Evolutionary conservation across 2,329 filamentous ascomycete species (phyloP), one percentile per base, ranked within the genome.

Genomic region (Phoma sp.): DNA sequence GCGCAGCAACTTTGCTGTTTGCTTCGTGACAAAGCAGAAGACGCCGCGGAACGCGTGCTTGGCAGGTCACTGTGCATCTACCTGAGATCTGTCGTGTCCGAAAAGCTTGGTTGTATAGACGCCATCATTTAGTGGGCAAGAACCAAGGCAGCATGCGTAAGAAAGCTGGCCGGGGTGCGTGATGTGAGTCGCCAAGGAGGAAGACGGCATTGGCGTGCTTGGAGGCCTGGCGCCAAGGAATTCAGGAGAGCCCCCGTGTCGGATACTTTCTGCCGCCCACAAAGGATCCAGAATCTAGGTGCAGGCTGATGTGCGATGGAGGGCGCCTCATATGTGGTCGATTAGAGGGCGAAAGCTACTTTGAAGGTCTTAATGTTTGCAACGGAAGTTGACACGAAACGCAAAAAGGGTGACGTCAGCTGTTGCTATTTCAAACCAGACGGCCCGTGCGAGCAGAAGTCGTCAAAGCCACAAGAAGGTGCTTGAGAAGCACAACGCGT

Each of bases 131-230:
- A 45, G 29, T 35, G 14, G 22, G 37, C 11, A 7, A 40, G 39
- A 4, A 49, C 24, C 46, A 49, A 55, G 36, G 36, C 30, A 49
- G 25, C 36, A 11, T 41, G 29, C 27, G 40, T 29, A 9, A 22
- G 18, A 25, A 49, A 42, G 30, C 35, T 42, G 45, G 41, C 23
- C 18, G 14, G 37, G n/a, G 45, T 55, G 51, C 59, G 54, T 58
- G 55, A 60, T 60, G 51, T 44, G 30, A 52, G 29, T 52, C 47
- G 57, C 59, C 59, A 61, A 61, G 59, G 45, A 35, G 24, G 13
- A n/a, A 32, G 46, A 23, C 40, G 44, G 23, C 25, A 25, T n/a
- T 22, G n/a, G 24, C 13, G 27, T 6, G 41, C 40, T 61, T 60
- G 59, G 57, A 41, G 14, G 41, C 40, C 60, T 58, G 59, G 57